A percentile compares a stretch with the other conserved stretches of the same genome.
These are phyloP conservation scores for Salix koriyanagi DNA, from an alignment of 345 rosid genomes.

Conservation along the genomic window DNA sequence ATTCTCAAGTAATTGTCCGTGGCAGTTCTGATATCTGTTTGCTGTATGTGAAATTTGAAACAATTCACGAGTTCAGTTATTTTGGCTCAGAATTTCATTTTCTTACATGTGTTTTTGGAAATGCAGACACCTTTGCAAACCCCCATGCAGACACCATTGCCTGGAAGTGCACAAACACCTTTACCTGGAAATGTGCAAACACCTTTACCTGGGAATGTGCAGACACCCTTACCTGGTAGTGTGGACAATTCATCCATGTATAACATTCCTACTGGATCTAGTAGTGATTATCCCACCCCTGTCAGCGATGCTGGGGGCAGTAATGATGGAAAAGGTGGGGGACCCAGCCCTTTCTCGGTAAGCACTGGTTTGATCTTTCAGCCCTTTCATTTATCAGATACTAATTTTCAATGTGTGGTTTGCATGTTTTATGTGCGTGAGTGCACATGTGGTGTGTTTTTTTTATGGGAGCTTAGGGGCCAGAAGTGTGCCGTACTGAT, in stretches of 20 bases:
- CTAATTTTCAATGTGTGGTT: background rate
- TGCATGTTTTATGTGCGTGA: background rate
- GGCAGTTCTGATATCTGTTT: background rate
- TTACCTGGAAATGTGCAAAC: constrained; percentile 46
- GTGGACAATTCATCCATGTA: constrained; percentile 69
- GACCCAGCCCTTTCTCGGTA: constrained; percentile 86
- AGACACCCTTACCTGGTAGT: constrained; percentile 41
- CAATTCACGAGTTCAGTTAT: background rate
- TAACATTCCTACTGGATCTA: constrained; percentile 82
- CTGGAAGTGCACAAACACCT: constrained; percentile 79
- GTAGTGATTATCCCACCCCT: constrained; percentile 78
- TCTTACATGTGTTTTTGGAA: constrained; percentile 11
- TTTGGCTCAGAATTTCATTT: background rate
- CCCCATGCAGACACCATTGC: constrained; percentile 70
- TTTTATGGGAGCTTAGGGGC: background rate
- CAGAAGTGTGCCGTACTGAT: background rate
- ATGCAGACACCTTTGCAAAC: constrained; percentile 90
- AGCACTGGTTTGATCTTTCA: constrained; percentile 9
- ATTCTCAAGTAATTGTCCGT: background rate
- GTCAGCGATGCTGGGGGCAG: constrained; percentile 54
- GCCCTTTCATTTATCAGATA: background rate
- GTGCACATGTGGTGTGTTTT: background rate
- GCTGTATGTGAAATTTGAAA: constrained; percentile 1
- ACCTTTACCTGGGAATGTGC: constrained; percentile 25
- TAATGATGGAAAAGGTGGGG: constrained; percentile 59